Percentiles rank a stretch among this genome's conserved stretches.
phyloP scores from a whole-genome alignment of 768 basidiomycete genomes.

The Termitomyces heimii region DNA sequence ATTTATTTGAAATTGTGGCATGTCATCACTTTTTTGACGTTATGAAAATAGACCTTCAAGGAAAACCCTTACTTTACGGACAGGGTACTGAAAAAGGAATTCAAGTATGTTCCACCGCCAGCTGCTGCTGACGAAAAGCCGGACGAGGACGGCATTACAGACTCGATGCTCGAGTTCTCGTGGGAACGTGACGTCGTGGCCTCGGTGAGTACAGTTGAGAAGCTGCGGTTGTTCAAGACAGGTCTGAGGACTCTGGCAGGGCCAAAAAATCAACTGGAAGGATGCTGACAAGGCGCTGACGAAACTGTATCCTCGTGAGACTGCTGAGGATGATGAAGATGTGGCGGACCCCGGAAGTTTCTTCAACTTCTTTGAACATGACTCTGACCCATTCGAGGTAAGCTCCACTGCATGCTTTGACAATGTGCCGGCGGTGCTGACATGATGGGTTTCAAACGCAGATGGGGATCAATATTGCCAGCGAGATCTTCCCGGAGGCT shows the following conservation, averaged over 20 bases:
- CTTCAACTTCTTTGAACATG: slow-evolving; percentile 81
- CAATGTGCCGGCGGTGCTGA: slow-evolving; percentile 19
- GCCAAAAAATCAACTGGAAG: slow-evolving; percentile 76
- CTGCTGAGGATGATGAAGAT: slow-evolving; percentile 58
- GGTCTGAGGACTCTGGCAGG: slow-evolving; percentile 29
- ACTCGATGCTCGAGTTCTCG: slow-evolving; percentile 73
- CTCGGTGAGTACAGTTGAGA: slow-evolving; percentile 37
- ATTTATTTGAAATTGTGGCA: neutral
- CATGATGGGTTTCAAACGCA: slow-evolving; percentile 20
- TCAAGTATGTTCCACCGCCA: slow-evolving; percentile 58
- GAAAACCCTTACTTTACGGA: slow-evolving; percentile 82
- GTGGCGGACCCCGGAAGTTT: slow-evolving; percentile 69
- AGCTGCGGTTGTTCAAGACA: slow-evolving; percentile 1
- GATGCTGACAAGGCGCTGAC: slow-evolving; percentile 70
- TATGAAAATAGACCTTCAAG: slow-evolving; percentile 60
- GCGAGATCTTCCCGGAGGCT: slow-evolving; percentile 75
- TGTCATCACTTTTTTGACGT: slow-evolving; percentile 3
- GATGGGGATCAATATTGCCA: slow-evolving; percentile 68
- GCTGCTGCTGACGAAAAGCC: slow-evolving; percentile 49
- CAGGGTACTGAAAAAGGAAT: slow-evolving; percentile 75
- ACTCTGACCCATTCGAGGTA: slow-evolving; percentile 63
- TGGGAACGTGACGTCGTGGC: slow-evolving; percentile 72
- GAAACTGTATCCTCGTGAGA: slow-evolving; percentile 67
- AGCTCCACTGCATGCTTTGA: slow-evolving; percentile 1
- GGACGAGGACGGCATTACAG: slow-evolving; percentile 71